Percentiles rank a stretch among this genome's conserved stretches.
Conservation (phyloP, 768 basidiomycete genomes). For the Hortiboletus campestris region DNA sequence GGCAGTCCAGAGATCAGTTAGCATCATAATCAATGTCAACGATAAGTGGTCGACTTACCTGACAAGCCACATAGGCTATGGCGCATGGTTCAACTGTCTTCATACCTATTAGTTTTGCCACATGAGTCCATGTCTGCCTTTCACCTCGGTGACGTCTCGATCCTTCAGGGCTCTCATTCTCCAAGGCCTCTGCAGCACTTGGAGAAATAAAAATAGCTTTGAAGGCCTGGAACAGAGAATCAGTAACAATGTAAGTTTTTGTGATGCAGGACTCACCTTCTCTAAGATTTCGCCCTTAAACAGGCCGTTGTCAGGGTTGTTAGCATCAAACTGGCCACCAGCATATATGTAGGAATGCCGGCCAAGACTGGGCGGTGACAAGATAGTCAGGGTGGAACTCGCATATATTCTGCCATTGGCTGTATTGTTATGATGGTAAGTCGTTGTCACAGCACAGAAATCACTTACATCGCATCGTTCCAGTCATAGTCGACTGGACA, state of each 20-base stretch:
- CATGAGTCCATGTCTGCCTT: background rate
- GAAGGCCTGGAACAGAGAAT: background rate
- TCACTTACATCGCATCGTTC: background rate
- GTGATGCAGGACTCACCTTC: background rate
- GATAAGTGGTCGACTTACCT: background rate
- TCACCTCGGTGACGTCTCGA: background rate
- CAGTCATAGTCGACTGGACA: conserved; percentile 3
- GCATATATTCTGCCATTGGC: background rate
- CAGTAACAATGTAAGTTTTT: background rate
- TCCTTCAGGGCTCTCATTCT: background rate
- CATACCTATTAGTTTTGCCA: background rate
- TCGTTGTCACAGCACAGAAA: background rate
- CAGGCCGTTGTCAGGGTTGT: background rate
- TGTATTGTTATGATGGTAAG: background rate
- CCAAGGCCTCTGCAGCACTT: background rate
- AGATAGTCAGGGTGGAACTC: background rate
- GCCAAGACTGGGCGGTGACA: conserved; percentile 1
- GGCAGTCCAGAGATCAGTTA: too few species aligned
- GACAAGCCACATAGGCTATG: conserved; percentile 8
- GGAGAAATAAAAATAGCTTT: conserved; percentile 1
- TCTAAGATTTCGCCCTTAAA: background rate
- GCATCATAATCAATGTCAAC: too few species aligned
- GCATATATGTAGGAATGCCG: conserved; percentile 1
- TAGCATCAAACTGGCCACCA: background rate
- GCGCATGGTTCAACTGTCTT: background rate